Conservation (phyloP, 495 filamentous ascomycete genomes). For the Baudoinia panamericana region DNA sequence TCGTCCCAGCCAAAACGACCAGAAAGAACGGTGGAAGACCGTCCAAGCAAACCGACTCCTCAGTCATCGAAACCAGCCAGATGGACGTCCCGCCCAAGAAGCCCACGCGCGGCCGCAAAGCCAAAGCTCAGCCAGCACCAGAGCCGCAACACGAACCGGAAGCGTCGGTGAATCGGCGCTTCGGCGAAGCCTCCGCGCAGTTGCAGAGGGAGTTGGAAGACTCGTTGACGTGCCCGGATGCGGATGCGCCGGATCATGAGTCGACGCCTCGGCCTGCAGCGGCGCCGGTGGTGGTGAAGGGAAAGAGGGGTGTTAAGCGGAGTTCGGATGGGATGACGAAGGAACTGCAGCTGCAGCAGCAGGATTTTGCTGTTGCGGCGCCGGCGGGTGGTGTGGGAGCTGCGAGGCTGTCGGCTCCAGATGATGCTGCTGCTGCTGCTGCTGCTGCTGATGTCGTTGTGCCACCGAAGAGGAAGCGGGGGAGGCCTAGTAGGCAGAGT, state of each 20-base stretch:
- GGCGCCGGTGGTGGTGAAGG: slow-evolving; percentile 1
- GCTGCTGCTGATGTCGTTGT: neutral
- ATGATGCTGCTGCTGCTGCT: slow-evolving; percentile 1
- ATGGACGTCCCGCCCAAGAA: slow-evolving; percentile 9
- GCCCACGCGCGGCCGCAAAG: slow-evolving; percentile 12
- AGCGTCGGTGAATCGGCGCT: neutral
- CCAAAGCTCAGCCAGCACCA: slow-evolving; percentile 13
- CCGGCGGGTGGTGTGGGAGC: too few relatives aligned
- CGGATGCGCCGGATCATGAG: slow-evolving; percentile 5
- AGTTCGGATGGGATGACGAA: slow-evolving; percentile 11
- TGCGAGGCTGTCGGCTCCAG: too few relatives aligned
- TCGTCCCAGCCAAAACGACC: neutral
- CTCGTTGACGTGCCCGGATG: slow-evolving; percentile 6
- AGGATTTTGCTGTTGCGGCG: neutral
- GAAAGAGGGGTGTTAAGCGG: slow-evolving; percentile 16
- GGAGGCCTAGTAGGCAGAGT: neutral
- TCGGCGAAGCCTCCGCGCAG: slow-evolving; percentile 16
- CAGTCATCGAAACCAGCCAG: slow-evolving; percentile 4
- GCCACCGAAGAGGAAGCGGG: neutral
- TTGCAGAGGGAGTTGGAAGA: slow-evolving; percentile 17
- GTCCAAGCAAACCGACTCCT: slow-evolving; percentile 14
- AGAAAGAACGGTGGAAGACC: slow-evolving; percentile 3
- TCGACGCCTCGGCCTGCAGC: slow-evolving; percentile 7
- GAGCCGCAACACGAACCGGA: neutral
- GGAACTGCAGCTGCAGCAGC: slow-evolving; percentile 4